Conservation (phyloP, 768 basidiomycete genomes). For the Phylloporus sp. region DNA sequence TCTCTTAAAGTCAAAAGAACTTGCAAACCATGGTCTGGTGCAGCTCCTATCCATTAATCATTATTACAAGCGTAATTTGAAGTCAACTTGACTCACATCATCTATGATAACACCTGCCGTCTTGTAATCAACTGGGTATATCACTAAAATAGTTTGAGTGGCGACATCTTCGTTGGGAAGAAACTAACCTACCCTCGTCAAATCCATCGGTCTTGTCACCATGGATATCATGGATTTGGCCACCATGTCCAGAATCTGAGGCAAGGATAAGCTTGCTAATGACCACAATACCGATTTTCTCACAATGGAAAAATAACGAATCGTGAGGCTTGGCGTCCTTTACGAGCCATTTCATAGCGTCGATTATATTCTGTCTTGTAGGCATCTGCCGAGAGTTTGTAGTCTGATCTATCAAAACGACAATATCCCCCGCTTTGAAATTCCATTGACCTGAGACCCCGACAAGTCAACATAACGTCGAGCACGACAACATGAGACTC, state of each 20-base stretch:
- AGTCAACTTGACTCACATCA: conserved; percentile 44
- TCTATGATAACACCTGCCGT: conserved; percentile 74
- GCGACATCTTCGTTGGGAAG: neutral
- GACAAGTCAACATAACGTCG: neutral
- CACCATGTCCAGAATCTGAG: conserved; percentile 92
- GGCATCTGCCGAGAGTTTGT: conserved; percentile 42
- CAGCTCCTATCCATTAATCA: conserved; percentile 29
- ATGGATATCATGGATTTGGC: conserved; percentile 73
- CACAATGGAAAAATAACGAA: conserved; percentile 75
- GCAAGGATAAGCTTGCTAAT: neutral
- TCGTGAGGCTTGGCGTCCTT: conserved; percentile 63
- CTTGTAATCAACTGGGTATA: conserved; percentile 88
- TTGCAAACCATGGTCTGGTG: conserved; percentile 39
- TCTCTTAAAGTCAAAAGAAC: neutral
- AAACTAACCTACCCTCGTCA: conserved; percentile 60
- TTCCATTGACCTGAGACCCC: conserved; percentile 37
- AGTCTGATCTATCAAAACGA: conserved; percentile 51
- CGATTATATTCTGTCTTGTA: conserved; percentile 52
- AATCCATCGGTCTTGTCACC: conserved; percentile 79
- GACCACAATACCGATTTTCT: neutral
- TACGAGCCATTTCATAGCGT: conserved; percentile 66
- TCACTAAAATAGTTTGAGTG: conserved; percentile 42
- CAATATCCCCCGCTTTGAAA: conserved; percentile 52
- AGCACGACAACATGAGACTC: conserved; percentile 13
- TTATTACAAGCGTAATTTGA: neutral